A percentile compares a stretch with the other conserved stretches of the same genome.
phyloP scores from a whole-genome alignment of 495 filamentous ascomycete species.

The Xylaria nigripes region DNA sequence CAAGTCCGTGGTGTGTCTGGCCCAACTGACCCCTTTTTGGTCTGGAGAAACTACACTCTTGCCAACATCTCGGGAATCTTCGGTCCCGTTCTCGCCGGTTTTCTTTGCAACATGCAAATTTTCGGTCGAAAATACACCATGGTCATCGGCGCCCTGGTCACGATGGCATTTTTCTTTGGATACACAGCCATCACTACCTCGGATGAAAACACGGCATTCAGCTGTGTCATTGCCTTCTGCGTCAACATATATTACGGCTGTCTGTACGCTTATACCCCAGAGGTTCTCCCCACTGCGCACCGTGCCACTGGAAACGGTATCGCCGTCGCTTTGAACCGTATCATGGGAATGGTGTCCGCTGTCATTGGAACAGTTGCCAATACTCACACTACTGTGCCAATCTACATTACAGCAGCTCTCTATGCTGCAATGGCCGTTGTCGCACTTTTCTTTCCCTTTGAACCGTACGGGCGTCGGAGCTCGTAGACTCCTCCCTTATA shows the following conservation, averaged over 20 bases:
- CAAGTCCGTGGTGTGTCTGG: conserved; percentile 28
- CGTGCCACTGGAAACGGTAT: conserved; percentile 64
- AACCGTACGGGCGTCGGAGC: conserved; percentile 60
- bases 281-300: conserved; percentile 59
- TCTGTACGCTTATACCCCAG: conserved; percentile 55
- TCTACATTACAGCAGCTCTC: conserved; percentile 61
- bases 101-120: conserved; percentile 49
- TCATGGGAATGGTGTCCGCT: conserved; percentile 66
- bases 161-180: conserved; percentile 60
- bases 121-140: conserved; percentile 60
- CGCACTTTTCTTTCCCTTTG: conserved; percentile 57
- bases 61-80: conserved; percentile 57
- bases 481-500: conserved; percentile 33
- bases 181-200: conserved; percentile 56
- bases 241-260: conserved; percentile 68
- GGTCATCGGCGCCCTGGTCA: conserved; percentile 53
- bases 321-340: conserved; percentile 57
- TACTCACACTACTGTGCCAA: conserved; percentile 53
- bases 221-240: conserved; percentile 57
- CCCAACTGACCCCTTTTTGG: conserved; percentile 41
- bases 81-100: conserved; percentile 57
- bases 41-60: conserved; percentile 66
- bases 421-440: conserved; percentile 57
- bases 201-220: conserved; percentile 56
- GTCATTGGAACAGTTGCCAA: conserved; percentile 54